Evolutionary conservation across 768 basidiomycete species (phyloP).

Genomic region (Amyloporia xantha): DNA sequence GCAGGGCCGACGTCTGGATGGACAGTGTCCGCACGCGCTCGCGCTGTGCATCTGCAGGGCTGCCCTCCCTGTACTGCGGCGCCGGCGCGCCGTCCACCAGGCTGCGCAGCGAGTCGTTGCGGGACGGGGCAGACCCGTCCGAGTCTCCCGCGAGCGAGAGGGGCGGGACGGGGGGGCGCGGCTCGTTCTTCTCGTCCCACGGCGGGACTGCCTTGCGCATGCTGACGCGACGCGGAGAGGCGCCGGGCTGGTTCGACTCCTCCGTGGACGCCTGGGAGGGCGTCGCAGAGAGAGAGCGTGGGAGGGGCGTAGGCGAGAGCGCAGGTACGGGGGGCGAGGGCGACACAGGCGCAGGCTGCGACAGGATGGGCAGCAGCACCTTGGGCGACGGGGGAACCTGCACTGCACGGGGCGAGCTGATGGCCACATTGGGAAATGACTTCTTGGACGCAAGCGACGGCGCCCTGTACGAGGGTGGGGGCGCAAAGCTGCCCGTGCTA

Average conservation of each 20-base stretch:
- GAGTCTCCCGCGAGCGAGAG: not conserved
- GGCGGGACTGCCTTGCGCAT: slow-evolving; percentile 20
- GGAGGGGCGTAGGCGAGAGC: not conserved
- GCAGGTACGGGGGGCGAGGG: not conserved
- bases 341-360: not conserved
- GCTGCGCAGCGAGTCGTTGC: not conserved
- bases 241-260: not conserved
- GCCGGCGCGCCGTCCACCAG: not conserved
- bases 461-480: slow-evolving; percentile 19
- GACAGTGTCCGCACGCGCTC: not conserved
- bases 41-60: not conserved
- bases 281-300: slow-evolving; percentile 10
- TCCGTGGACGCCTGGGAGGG: slow-evolving; percentile 7
- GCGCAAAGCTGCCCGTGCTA: slow-evolving; percentile 5
- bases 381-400: not conserved
- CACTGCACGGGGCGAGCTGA: slow-evolving; percentile 18
- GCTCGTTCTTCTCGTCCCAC: slow-evolving; percentile 8
- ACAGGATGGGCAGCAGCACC: slow-evolving; percentile 1
- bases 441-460: slow-evolving; percentile 11
- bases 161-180: not conserved
- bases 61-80: not conserved
- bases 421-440: slow-evolving; percentile 26
- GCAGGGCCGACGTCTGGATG: not conserved
- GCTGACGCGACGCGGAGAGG: slow-evolving; percentile 13
- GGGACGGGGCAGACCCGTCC: not conserved